These are phyloP conservation scores for Ceratocystis colombiana DNA, from an alignment of 2,329 filamentous ascomycete genomes.

Conservation along the genomic window DNA sequence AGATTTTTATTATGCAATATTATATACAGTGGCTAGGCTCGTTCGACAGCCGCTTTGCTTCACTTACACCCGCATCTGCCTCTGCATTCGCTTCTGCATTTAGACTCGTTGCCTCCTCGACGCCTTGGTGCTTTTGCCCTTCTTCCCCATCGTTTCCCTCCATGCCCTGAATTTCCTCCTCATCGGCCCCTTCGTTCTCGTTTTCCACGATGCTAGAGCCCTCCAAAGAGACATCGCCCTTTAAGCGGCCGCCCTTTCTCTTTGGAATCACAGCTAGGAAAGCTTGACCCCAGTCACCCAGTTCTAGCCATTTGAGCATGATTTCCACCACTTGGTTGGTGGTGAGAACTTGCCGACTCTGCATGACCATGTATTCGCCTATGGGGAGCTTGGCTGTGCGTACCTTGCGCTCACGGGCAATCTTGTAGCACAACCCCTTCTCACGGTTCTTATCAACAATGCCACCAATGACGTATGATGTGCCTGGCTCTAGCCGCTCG, in stretches of 20 bases:
- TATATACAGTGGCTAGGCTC: constrained; percentile 1
- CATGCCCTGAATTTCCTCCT: constrained; percentile 26
- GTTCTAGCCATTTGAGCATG: constrained; percentile 86
- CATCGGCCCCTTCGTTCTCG: constrained; percentile 30
- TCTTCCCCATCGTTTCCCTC: constrained; percentile 17
- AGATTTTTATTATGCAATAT: neutral
- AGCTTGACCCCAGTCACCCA: constrained; percentile 80
- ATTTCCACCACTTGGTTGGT: constrained; percentile 97
- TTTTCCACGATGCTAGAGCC: constrained; percentile 27
- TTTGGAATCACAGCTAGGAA: constrained; percentile 84
- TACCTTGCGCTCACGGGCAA: constrained; percentile 63
- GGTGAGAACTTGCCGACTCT: constrained; percentile 71
- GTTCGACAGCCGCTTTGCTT: constrained; percentile 13
- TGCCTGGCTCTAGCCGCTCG: constrained; percentile 72
- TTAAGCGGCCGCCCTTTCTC: constrained; percentile 71
- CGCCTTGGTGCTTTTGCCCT: constrained; percentile 15
- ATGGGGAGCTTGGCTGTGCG: constrained; percentile 88
- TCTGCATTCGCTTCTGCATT: constrained; percentile 18
- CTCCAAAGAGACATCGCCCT: constrained; percentile 29
- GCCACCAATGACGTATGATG: constrained; percentile 85
- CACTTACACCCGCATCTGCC: neutral
- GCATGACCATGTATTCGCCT: constrained; percentile 89
- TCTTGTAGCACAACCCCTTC: constrained; percentile 84
- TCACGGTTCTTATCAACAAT: constrained; percentile 94
- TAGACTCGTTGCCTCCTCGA: constrained; percentile 21